These are phyloP conservation scores for Psilocybe mexicana DNA, from an alignment of 1,284 basidiomycete species.

Conservation along the genomic window DNA sequence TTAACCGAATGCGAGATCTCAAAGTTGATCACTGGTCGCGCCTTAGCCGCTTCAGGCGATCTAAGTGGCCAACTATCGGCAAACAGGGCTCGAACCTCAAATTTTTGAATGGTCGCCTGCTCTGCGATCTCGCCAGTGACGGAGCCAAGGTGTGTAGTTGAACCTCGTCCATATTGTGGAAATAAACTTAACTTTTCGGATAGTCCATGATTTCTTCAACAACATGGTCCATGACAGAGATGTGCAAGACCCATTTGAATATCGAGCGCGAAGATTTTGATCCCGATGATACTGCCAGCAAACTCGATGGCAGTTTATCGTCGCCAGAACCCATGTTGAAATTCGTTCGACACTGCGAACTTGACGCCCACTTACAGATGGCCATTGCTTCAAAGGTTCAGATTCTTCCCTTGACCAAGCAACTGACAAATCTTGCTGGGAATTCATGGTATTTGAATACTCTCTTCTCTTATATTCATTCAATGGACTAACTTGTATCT, in stretches of 20 bases:
- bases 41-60: conserved; percentile 88
- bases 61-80: conserved; percentile 80
- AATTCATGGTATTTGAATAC: conserved; percentile 78
- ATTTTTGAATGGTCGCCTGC: conserved; percentile 83
- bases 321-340: conserved; percentile 58
- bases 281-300: conserved; percentile 90
- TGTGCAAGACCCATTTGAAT: conserved; percentile 90
- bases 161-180: background rate
- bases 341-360: conserved; percentile 49
- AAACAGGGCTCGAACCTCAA: conserved; percentile 85
- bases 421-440: conserved; percentile 96
- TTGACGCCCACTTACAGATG: conserved; percentile 28
- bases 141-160: conserved; percentile 76
- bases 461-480: background rate
- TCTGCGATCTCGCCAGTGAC: conserved; percentile 94
- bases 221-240: conserved; percentile 98
- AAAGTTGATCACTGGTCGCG: conserved; percentile 94
- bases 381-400: conserved; percentile 28
- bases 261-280: conserved; percentile 90
- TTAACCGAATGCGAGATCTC: conserved; percentile 90
- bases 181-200: background rate
- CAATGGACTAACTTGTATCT: background rate
- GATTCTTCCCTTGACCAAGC: conserved; percentile 72
- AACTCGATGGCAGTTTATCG: conserved; percentile 85
- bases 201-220: conserved; percentile 93